Base-by-base conservation (phyloP, 1,139 yeast species). In the Magnusiomyces suaveolens region DNA sequence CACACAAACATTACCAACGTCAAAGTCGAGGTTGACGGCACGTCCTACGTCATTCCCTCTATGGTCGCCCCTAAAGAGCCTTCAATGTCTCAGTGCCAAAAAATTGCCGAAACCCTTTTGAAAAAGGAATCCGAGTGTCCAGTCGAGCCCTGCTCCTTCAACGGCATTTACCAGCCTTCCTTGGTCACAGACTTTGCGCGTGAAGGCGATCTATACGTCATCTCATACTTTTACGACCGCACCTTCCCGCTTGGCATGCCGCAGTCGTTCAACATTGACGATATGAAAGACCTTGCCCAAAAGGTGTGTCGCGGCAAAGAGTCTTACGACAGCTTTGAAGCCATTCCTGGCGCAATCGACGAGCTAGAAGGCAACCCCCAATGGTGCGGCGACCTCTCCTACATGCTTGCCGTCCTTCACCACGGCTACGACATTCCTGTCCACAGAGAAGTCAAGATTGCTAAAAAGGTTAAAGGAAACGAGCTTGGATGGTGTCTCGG, bases 401-500 rank as follows among this genome's bases (percentile, higher is more conserved):
- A 87, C 77, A 90, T 92, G 77, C 82, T 87, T 21, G 84, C 97
- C 2, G 75, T 92, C 71, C 75, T 92, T 63, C 96, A 90, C 69
- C 85, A 92, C 23, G 99, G 98, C 51, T 94, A 94, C 71, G 97
- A 90, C 63, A 88, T 92, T 62, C 97, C 97, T 58, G 78, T 87
- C 56, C 76, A 78, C 63, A 83, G 98, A 69, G 97, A 90, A 70
- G 81, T 92, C 63, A 85, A 80, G 69, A 92, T 97, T 6, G 97
- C 97, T 8, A 82, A 87, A 73, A 88, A 81, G 66, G 88, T 92
- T 62, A 85, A 82, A 57, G 82, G 83, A 65, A 89, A 87, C 65
- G 98, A 92, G 72, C 76, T 92, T 53, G 98, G 97, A 39, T 92
- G 99, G 99, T 92, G 98, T 73, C 76, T 92, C 59, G 99, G 99